These are phyloP conservation scores for Ceratobasidium sp. DNA, from an alignment of 1,284 basidiomycete species.

Conservation along the genomic window DNA sequence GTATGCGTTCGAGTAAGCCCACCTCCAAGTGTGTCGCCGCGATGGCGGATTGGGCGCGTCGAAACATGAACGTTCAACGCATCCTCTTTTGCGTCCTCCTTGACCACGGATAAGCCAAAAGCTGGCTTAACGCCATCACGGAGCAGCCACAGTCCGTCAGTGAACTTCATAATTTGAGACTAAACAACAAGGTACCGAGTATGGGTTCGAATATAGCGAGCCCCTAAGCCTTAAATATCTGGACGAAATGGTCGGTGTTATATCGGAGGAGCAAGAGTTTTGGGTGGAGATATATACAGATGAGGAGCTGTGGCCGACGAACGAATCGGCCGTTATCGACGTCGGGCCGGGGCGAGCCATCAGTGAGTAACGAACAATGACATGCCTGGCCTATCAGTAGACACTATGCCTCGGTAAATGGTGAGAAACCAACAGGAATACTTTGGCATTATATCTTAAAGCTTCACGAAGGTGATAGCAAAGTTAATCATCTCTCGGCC, in stretches of 20 bases:
- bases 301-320: conserved; percentile 42
- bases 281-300: conserved; percentile 44
- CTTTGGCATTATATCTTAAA: not conserved
- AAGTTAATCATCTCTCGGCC: conserved; percentile 31
- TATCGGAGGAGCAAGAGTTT: conserved; percentile 18
- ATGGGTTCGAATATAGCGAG: not conserved
- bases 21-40: conserved; percentile 79
- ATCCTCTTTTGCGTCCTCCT: conserved; percentile 60
- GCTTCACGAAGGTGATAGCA: conserved; percentile 1
- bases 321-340: conserved; percentile 16
- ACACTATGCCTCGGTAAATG: conserved; percentile 13
- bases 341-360: conserved; percentile 31
- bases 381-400: not conserved
- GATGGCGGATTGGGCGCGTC: conserved; percentile 73
- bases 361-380: not conserved
- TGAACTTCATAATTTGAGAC: conserved; percentile 56
- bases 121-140: conserved; percentile 74
- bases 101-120: conserved; percentile 62
- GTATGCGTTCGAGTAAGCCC: conserved; percentile 52
- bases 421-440: not conserved
- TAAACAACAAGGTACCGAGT: conserved; percentile 1
- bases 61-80: conserved; percentile 74
- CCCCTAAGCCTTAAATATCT: conserved; percentile 39
- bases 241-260: conserved; percentile 25
- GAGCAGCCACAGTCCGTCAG: conserved; percentile 76